phyloP scores from a whole-genome alignment of 2,329 filamentous ascomycete species.

The Lachnellula willkommii region DNA sequence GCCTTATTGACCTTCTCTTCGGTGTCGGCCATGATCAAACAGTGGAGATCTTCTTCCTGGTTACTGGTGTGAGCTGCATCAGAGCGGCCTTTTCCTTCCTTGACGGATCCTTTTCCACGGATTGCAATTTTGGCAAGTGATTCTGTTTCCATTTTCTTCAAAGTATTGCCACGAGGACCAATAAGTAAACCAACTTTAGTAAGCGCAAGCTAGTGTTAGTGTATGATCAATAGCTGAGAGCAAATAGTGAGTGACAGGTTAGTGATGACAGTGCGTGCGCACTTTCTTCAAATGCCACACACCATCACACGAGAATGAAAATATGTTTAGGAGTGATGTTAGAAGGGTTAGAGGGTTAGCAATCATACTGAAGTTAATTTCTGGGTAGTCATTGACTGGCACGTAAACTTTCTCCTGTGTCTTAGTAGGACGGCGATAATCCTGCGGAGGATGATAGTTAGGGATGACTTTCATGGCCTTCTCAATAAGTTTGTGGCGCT shows the following conservation, averaged over 20 bases:
- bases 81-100: slow-evolving; percentile 98
- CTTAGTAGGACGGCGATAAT: slow-evolving; percentile 98
- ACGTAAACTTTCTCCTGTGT: slow-evolving; percentile 99
- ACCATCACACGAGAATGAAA: slow-evolving; percentile 38
- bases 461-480: slow-evolving; percentile 99
- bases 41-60: slow-evolving; percentile 98
- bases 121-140: slow-evolving; percentile 98
- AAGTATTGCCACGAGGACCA: slow-evolving; percentile 98
- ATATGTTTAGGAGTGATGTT: slow-evolving; percentile 43
- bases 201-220: slow-evolving; percentile 91
- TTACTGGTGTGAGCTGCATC: slow-evolving; percentile 99
- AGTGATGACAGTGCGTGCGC: slow-evolving; percentile 33
- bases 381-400: slow-evolving; percentile 99
- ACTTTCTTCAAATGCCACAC: slow-evolving; percentile 28
- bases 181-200: slow-evolving; percentile 99
- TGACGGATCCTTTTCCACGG: slow-evolving; percentile 98
- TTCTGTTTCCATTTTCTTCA: slow-evolving; percentile 99
- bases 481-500: slow-evolving; percentile 97
- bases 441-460: slow-evolving; percentile 97
- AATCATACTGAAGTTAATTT: slow-evolving; percentile 99
- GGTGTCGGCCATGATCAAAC: slow-evolving; percentile 98
- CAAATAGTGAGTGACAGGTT: slow-evolving; percentile 33
- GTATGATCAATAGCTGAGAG: slow-evolving; percentile 34
- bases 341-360: slow-evolving; percentile 93
- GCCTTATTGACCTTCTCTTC: slow-evolving; percentile 99